phyloP scores from a whole-genome alignment of 176 grass and related monocot species.

The Phoenix roebelenii region DNA sequence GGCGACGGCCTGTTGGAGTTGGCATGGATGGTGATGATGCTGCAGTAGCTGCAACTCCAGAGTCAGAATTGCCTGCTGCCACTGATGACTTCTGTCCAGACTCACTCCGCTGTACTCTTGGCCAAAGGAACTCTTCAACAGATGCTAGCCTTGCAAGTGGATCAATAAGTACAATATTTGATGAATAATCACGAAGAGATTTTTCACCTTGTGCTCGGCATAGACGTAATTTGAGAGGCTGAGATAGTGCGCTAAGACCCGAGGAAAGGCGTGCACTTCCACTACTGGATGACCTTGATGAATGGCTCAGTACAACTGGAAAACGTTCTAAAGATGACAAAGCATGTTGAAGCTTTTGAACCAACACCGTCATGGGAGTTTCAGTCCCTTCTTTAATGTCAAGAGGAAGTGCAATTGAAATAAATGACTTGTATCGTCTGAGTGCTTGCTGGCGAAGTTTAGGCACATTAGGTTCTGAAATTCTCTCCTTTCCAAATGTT shows the following conservation, averaged over 20 bases:
- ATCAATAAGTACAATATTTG: slow-evolving; percentile 87
- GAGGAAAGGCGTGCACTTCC: slow-evolving; percentile 43
- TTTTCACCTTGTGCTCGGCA: slow-evolving; percentile 73
- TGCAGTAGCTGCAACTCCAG: slow-evolving; percentile 30
- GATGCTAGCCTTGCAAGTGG: slow-evolving; percentile 66
- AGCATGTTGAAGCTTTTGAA: slow-evolving; percentile 77
- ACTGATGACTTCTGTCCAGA: slow-evolving; percentile 33
- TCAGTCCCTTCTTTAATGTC: slow-evolving; percentile 23
- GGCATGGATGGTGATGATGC: slow-evolving; percentile 28
- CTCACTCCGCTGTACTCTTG: slow-evolving; percentile 58
- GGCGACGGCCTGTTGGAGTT: slow-evolving; percentile 28
- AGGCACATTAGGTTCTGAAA: slow-evolving; percentile 44
- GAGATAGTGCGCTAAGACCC: slow-evolving; percentile 53
- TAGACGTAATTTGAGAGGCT: slow-evolving; percentile 76
- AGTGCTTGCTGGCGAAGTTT: slow-evolving; percentile 61
- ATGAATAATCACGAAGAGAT: slow-evolving; percentile 76
- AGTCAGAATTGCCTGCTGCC: slow-evolving; percentile 46
- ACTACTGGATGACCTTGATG: slow-evolving; percentile 40
- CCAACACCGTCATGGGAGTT: slow-evolving; percentile 53
- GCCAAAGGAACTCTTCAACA: slow-evolving; percentile 92
- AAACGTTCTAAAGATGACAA: slow-evolving; percentile 72
- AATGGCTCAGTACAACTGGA: slow-evolving; percentile 67
- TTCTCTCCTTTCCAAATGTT: slow-evolving; percentile 58
- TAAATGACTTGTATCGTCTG: slow-evolving; percentile 59
- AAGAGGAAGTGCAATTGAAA: slow-evolving; percentile 49